A percentile compares a stretch with the other conserved stretches of the same genome.
Conservation (phyloP, 164 flowering plant genomes). For the Berberis thunbergii region DNA sequence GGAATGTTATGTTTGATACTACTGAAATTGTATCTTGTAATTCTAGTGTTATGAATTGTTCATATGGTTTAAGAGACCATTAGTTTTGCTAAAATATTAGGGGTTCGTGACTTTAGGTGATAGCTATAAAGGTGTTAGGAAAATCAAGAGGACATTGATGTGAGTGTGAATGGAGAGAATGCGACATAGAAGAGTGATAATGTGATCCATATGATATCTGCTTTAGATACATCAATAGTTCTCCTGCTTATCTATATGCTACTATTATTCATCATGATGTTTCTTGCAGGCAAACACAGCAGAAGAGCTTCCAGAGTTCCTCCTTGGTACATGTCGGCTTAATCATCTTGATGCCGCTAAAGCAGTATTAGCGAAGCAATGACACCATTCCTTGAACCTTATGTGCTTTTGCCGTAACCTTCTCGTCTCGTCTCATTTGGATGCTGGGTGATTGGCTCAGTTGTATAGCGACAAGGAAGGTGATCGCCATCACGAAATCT, state of each 20-base stretch:
- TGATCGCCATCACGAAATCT: not conserved
- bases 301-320: conserved; percentile 83
- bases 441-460: conserved; percentile 1
- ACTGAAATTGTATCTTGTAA: too few species aligned
- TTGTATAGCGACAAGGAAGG: not conserved
- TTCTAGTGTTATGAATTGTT: too few species aligned
- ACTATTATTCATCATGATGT: not conserved
- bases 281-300: conserved; percentile 56
- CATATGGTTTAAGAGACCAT: too few species aligned
- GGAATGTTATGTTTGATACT: too few species aligned
- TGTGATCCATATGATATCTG: not conserved
- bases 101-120: too few species aligned
- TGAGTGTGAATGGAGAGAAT: too few species aligned
- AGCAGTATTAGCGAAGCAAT: conserved; percentile 31
- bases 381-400: conserved; percentile 1
- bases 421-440: not conserved
- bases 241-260: not conserved
- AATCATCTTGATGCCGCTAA: conserved; percentile 69
- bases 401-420: not conserved
- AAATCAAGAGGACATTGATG: too few species aligned
- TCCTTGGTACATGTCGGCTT: conserved; percentile 81
- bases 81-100: too few species aligned
- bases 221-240: not conserved
- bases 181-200: too few species aligned
- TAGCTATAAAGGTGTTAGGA: too few species aligned